Base-by-base conservation (phyloP, 2,329 filamentous ascomycete species). In the Xylariaceae sp. region DNA sequence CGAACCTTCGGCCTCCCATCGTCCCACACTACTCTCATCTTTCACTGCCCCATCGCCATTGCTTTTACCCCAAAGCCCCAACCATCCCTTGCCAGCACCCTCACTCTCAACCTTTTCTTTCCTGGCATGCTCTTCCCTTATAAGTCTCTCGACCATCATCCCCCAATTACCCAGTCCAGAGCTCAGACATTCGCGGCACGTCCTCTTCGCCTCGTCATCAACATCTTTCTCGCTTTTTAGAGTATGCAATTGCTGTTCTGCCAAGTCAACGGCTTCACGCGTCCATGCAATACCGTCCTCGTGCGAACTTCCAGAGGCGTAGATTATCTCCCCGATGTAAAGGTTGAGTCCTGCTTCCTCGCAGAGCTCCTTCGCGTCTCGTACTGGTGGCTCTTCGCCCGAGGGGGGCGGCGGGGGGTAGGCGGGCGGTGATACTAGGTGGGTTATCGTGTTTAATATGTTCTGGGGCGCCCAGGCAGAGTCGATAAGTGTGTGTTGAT, bases 291-390 rank as follows among this genome's bases (percentile, higher is more conserved):
- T 75, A 0, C 90, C 92, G 53, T 87, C 85, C 43, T 89, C 83
- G 44, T 75, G 73, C 15, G 77, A 5, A 80, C 41, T 42, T 47
- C 48, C 80, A 10, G 33, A 36, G 0, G 89, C 81, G 67, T 87
- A 96, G 31, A 97, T 78, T 45, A 97, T 95, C 71, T 97, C 92
- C 51, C 92, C 92, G 55, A 97, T 92, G 68, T 96, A 94, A 19
- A 90, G 79, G 75, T 90, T 90, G 12, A 96, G 71, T 0, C 83
- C 89, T 2, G 90, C 90, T 68, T 96, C 91, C 57, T 94, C 86
- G 68, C 91, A 96, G 35, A 80, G 78, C 56, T 88, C 82, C 27
- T 77, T 74, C 10, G 82, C 64, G 48, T 80, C 81, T 42, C 89
- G 85, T 49, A 77, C 70, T 0, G 91, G 82, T 0, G 85, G 76